Base-by-base conservation (phyloP, 257 asterid species). In the Fraxinus pennsylvanica region DNA sequence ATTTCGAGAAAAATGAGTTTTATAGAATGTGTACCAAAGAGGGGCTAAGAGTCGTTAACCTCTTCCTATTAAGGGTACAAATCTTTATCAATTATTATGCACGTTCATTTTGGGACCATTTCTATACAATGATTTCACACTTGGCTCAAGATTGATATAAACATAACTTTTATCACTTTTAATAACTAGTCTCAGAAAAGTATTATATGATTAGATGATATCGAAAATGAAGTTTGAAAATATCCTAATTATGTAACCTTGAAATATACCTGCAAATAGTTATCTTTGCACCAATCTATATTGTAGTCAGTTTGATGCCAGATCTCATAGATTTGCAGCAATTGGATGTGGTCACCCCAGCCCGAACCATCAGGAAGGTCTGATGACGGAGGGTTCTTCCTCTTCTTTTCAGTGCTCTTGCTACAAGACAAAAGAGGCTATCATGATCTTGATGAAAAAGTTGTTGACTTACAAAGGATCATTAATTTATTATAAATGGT, bases 361-460 rank as follows among this genome's bases (percentile, higher is more conserved):
- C 98, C 99, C 79, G 87, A 88, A 84, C 99, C 99, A 83, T 93
- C 92, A 2, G 98, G 99, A 81, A 96, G 97, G 81, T 84, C 87
- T 68, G 97, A 90, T 77, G 36, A 33, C 36, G 92, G 91, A 81
- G 85, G 30, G n/a, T 81, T 91, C 82, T 92, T 93, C 82, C 97
- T 89, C 92, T 92, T 96, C 86, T 93, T 91, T 3, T 85, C 94
- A 13, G 76, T 75, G 78, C 78, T 81, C 87, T 85, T 93, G 84
- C 97, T 89, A 87, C 84, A 82, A 68, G 47, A 39, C 38, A 77
- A 19, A 71, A 15, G 74, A 71, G 70, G 59, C 74, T 12, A 71
- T 27, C 30, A 30, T 71, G 33, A 74, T 35, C 43, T 36, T 72
- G 73, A 78, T 30, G 68, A 66, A 71, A 67, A 77, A 67, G 52